Evolutionary conservation across 176 grass and related monocot species (phyloP).

Genomic region (Otatea glauca): DNA sequence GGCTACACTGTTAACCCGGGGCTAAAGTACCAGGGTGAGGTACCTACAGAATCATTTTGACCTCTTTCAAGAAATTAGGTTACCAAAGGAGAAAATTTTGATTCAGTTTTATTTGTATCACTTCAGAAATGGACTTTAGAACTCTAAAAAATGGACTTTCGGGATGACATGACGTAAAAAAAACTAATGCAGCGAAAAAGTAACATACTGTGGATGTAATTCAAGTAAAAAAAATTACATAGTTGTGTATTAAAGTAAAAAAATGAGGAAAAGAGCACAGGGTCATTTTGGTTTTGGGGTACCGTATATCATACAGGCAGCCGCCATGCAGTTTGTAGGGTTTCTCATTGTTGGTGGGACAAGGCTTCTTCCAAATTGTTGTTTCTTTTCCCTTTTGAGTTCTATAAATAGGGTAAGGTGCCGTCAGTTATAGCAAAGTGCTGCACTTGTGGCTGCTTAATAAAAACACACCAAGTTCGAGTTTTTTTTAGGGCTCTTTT

Average conservation of each 20-base stretch:
- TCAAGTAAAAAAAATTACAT: background rate
- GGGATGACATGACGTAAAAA: background rate
- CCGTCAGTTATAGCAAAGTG: background rate
- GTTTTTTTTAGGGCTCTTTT: background rate
- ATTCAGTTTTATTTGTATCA: background rate
- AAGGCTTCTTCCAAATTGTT: constrained; percentile 14
- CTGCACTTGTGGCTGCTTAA: constrained; percentile 7
- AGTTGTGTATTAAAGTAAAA: constrained; percentile 10
- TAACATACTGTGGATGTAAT: background rate
- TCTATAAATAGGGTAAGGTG: background rate
- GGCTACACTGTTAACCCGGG: background rate
- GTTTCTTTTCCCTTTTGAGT: background rate
- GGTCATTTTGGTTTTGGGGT: background rate
- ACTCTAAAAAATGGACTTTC: background rate
- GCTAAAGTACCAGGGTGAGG: background rate
- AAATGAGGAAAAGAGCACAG: background rate
- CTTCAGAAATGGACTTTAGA: background rate
- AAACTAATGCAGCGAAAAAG: background rate
- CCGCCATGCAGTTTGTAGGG: background rate
- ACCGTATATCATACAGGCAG: background rate
- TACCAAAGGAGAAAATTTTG: background rate
- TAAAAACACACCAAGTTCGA: background rate
- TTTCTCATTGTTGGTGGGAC: background rate
- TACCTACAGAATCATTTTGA: background rate
- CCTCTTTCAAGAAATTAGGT: background rate